Evolutionary conservation across 345 rosid species (phyloP).

Genomic region (Fremontodendron californicum): DNA sequence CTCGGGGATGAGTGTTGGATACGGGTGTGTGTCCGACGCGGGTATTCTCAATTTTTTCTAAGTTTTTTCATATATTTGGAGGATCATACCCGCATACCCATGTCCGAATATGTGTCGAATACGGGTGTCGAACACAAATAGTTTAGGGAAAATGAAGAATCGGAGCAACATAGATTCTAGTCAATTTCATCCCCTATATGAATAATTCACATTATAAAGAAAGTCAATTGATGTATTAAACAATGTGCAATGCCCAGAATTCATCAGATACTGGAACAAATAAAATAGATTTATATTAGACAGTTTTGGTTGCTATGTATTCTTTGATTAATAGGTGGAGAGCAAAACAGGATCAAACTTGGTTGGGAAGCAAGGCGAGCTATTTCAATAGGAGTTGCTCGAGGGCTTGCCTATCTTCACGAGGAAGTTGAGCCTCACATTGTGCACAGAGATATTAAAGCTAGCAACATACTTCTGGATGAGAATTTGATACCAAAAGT

Average conservation of each 20-base stretch:
- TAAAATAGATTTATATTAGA: neutral
- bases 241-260: neutral
- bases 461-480: constrained; percentile 55
- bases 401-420: constrained; percentile 53
- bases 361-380: constrained; percentile 41
- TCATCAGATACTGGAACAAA: neutral
- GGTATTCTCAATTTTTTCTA: no score
- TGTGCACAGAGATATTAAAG: constrained; percentile 63
- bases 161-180: no score
- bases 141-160: no score
- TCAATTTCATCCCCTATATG: neutral
- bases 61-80: no score
- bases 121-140: no score
- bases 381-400: constrained; percentile 49
- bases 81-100: no score
- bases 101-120: no score
- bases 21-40: no score
- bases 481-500: constrained; percentile 46
- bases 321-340: constrained; percentile 37
- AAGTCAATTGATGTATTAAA: neutral
- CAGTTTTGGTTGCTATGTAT: constrained; percentile 8
- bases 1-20: no score
- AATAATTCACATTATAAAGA: neutral
- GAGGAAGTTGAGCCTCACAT: constrained; percentile 48
- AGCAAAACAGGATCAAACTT: constrained; percentile 40